Conservation (phyloP, 179 eudicot genomes). For the Beta macrorhiza region DNA sequence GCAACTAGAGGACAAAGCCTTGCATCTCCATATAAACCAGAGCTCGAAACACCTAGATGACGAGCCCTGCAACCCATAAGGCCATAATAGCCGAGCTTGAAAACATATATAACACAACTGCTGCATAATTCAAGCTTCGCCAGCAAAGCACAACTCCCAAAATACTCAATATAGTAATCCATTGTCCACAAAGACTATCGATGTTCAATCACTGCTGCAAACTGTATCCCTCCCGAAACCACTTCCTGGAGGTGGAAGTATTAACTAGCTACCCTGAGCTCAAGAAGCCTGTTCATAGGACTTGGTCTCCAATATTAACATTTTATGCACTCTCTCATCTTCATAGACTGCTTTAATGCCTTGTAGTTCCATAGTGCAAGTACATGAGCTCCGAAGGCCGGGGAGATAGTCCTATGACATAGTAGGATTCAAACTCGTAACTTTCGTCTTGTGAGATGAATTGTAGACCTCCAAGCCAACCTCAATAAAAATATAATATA, state of each 20-base stretch:
- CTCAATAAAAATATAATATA: background rate
- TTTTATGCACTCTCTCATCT: background rate
- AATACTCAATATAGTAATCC: background rate
- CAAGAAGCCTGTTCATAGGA: background rate
- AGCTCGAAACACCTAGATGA: background rate
- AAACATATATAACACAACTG: too few species aligned
- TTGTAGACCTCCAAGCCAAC: background rate
- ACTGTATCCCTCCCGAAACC: background rate
- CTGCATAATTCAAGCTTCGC: too few species aligned
- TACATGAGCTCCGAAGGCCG: background rate
- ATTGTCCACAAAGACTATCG: too few species aligned
- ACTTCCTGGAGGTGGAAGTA: background rate
- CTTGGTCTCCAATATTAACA: background rate
- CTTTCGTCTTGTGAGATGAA: background rate
- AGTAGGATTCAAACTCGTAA: background rate
- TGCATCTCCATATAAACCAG: background rate
- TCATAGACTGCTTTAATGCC: background rate
- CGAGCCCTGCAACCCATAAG: background rate
- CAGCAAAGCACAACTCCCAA: background rate
- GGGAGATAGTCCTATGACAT: background rate
- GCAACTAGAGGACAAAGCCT: background rate
- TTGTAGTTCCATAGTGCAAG: background rate
- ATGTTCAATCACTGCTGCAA: background rate
- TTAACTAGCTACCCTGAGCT: background rate
- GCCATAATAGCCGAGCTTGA: background rate